These are phyloP conservation scores for Candida ipomoeae DNA, from an alignment of 805 yeast genomes.

Conservation along the genomic window DNA sequence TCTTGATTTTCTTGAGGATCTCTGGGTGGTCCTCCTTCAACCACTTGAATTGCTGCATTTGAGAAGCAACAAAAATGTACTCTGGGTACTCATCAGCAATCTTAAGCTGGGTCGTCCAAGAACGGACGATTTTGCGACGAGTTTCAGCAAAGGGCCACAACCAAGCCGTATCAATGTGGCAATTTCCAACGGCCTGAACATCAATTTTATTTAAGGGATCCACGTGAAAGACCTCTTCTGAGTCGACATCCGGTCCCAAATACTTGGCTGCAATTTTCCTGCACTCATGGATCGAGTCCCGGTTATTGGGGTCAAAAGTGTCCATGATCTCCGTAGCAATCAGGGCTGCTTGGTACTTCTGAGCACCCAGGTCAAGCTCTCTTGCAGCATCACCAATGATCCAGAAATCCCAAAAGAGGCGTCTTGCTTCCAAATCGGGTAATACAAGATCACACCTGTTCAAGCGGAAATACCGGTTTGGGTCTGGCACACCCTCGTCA, in stretches of 20 bases:
- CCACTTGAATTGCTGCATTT: conserved; percentile 96
- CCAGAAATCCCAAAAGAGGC: conserved; percentile 77
- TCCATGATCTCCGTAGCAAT: conserved; percentile 82
- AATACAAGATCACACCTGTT: conserved; percentile 70
- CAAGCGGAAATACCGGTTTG: conserved; percentile 66
- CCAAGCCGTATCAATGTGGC: conserved; percentile 99
- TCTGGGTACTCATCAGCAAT: conserved; percentile 87
- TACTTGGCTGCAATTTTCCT: conserved; percentile 59
- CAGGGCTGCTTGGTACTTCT: conserved; percentile 76
- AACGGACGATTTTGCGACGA: conserved; percentile 83
- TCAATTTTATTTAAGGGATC: conserved; percentile 43
- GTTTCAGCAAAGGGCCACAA: conserved; percentile 99
- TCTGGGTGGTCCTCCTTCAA: conserved; percentile 81
- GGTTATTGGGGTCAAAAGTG: conserved; percentile 69
- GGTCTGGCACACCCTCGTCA: conserved; percentile 65
- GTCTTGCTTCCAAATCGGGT: conserved; percentile 78
- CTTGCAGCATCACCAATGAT: conserved; percentile 88
- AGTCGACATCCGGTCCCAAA: conserved; percentile 64
- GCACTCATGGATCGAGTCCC: conserved; percentile 53
- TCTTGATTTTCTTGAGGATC: conserved; percentile 58
- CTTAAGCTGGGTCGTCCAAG: conserved; percentile 91
- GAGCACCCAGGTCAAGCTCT: conserved; percentile 65
- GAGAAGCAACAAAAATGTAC: conserved; percentile 90
- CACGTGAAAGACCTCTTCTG: conserved; percentile 49
- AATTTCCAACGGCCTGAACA: conserved; percentile 86